Evolutionary conservation across 352 stramenopile genomes (phyloP).

Genomic region (Albugo laibachii): DNA sequence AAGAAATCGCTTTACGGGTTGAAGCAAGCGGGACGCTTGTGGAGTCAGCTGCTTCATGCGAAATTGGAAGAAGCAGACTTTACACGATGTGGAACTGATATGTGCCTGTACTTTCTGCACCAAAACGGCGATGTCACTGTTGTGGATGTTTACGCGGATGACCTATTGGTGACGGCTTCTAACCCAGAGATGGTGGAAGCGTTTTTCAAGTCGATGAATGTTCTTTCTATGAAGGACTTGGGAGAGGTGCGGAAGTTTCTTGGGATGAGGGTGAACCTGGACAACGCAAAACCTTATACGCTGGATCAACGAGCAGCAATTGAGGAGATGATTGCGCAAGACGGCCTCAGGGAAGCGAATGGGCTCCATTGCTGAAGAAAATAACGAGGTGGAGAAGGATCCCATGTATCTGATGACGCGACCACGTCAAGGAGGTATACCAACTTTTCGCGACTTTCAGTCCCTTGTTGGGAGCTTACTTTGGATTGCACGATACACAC

Average conservation of each 20-base stretch:
- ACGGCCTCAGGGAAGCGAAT: neutral
- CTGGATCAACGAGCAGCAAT: neutral
- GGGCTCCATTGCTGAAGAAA: neutral
- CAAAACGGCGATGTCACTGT: neutral
- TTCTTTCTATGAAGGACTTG: neutral
- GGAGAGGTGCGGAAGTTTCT: neutral
- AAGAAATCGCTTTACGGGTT: slow-evolving; percentile 4
- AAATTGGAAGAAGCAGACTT: neutral
- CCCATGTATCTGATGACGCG: neutral
- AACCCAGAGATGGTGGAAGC: neutral
- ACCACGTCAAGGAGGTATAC: neutral
- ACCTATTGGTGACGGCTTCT: neutral
- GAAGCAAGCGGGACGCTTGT: slow-evolving; percentile 1
- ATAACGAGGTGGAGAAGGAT: neutral
- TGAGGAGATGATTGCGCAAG: neutral
- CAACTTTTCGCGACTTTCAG: neutral
- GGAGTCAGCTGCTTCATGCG: slow-evolving; percentile 3
- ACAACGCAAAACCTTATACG: neutral
- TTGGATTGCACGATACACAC: neutral
- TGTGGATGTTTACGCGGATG: neutral
- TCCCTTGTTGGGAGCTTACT: neutral
- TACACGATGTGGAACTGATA: neutral
- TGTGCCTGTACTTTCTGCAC: neutral
- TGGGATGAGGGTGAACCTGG: neutral
- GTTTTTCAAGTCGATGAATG: neutral